Base-by-base conservation (phyloP, 2,329 filamentous ascomycete species). In the Ceratocystis ficicola region DNA sequence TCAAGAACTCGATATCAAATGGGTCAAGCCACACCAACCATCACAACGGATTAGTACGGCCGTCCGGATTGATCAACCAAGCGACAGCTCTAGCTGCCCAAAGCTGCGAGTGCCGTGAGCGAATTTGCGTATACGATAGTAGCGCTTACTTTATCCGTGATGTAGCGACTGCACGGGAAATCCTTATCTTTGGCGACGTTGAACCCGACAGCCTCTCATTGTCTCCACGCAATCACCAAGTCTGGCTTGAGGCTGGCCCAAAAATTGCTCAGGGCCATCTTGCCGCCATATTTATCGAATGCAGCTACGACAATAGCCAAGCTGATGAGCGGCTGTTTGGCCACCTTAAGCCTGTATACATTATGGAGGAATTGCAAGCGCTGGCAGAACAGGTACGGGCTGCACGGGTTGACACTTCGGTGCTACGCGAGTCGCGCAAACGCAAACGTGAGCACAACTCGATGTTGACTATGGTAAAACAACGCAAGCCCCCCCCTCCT, bases 121-220 rank as follows among this genome's bases (percentile, higher is more conserved):
- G 76, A 20, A 72, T 81, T 44, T 91, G 87, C 70, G 88, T 91
- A 0, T 87, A 90, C 68, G 90, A 96, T 73, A 95, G 90, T 69
- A 94, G 91, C 20, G 93, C 90, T 0, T 97, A 92, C 75, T 97
- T 99, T 75, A 88, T 99, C 69, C 88, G 90, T 46, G 88, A 94
- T 68, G 79, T 86, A 44, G 73, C 77, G 0, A 88, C 85, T 0
- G 82, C 83, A 1, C 82, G 82, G 41, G 93, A 99, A 75, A 83
- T 97, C 2, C 83, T 99, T 68, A 89, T 99, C 62, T 97, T 96
- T 73, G 94, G 94, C 20, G 94, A 99, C 70, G 89, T 97, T 46
- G 94, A 99, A 73, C 91, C 94, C 0, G 94, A 99, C 74, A 87
- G 85, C 7, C 76, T 97, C 30, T 95, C 90, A 0, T 76, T 93